Base-by-base conservation (phyloP, 2,329 filamentous ascomycete genomes). In the Torrubiellomyces zombiae region DNA sequence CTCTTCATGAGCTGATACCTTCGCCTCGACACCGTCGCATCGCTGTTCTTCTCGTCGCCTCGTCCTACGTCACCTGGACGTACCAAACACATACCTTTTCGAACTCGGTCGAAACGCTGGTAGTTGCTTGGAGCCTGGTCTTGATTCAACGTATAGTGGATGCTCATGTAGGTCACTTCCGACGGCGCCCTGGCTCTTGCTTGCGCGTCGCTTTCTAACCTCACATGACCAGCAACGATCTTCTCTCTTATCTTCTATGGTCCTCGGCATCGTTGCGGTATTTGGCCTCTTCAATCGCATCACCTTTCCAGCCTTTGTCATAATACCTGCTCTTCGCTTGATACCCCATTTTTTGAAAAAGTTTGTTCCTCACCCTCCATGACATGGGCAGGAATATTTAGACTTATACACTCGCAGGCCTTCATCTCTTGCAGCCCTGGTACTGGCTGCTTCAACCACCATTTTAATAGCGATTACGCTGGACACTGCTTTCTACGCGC, bases 61-160 rank as follows among this genome's bases (percentile, higher is more conserved):
- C 86, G 15, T 94, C 83, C 14, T 98, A 95, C 53, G 86, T 94
- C 38, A 98, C 89, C 23, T 98, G 89, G 86, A 94, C 86, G 21
- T 93, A 86, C 55, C 89, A 98, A 54, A 89, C 82, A 11, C 89
- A 98, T 53, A 95, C 89, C 9, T 95, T 98, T 50, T 95, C 86
- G 34, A 98, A 98, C 54, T 91, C 86, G 32, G 67, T 95, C 37
- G 89, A 98, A 57, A 95, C 89, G 3, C 59, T 98, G 38, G 66
- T 86, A 25, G 83, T 98, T 25, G 69, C 81, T 27, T 98, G 89
- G 89, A 85, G 79, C 43, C 55, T 98, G 49, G 85, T 95, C 23
- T 56, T 98, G 48, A 85, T 94, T 32, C 73, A 80, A 50, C 75
- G 86, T 45, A 89, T 95, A 37, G 61, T 77, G 22, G 73, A 76